Base-by-base conservation (phyloP, 2,329 filamentous ascomycete genomes). In the Monosporascus sp. region DNA sequence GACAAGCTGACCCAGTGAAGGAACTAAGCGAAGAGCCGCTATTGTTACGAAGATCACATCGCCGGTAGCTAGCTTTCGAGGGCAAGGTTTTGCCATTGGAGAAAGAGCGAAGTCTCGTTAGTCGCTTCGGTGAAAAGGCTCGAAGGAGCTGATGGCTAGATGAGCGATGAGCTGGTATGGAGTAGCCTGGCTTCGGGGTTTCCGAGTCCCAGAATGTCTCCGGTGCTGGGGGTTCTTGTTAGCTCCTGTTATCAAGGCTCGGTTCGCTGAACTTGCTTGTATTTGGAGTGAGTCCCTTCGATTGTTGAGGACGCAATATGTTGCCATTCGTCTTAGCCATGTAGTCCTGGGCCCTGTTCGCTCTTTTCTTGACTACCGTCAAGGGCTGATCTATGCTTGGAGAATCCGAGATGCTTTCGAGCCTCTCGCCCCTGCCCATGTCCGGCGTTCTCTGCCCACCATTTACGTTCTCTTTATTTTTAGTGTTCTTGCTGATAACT, bases 361-460 rank as follows among this genome's bases (percentile, higher is more conserved):
- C 61, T 17, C 63, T 60, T 49, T 58, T 65, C 53, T 65, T 66
- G 50, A 59, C 49, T 28, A 67, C 60, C 18, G 59, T 65, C 51
- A 67, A 54, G 43, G 65, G 63, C 28, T 52, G 52, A 40, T 63
- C 57, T 46, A 46, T 9, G 22, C 2, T 11, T 35, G 59, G 60
- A 4, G 58, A 60, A 37, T 54, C 51, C 31, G 62, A 56, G 35
- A 62, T 24, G 50, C 62, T 65, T 24, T 53, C 58, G 35, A 22
- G 14, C 2, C 7, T 46, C 24, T 18, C 24, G 17, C 2, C 43
- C 14, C 11, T n/a, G 14, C 20, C 17, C 7, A 45, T 58, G 49
- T 60, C 64, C 20, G 51, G 51, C 15, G 60, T 58, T 40, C 64
- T 64, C 18, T 53, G 57, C 14, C 49, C 52, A n/a, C 41, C 50